These are phyloP conservation scores for Fallopia convolvulus DNA, from an alignment of 148 eudicot genomes.

Conservation along the genomic window DNA sequence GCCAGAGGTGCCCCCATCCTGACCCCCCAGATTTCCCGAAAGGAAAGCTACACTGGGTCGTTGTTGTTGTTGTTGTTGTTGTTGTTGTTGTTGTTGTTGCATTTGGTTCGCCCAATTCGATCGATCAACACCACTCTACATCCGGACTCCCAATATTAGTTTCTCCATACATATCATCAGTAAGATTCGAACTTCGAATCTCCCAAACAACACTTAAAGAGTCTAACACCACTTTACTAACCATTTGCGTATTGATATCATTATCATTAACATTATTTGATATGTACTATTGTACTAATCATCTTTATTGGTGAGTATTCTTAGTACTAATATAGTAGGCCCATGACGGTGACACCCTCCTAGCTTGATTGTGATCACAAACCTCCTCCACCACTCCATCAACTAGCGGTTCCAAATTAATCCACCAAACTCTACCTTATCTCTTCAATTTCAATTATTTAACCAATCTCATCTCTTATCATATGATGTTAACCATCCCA, in stretches of 20 bases:
- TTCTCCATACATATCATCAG: no score
- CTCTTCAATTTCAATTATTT: not conserved
- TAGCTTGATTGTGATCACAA: not conserved
- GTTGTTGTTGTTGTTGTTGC: no score
- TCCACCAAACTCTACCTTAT: not conserved
- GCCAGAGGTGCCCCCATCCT: no score
- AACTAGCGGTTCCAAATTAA: not conserved
- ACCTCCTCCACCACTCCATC: not conserved
- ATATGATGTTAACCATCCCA: not conserved
- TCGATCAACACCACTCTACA: no score
- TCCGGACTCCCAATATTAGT: no score
- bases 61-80: no score
- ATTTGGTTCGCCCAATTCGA: no score
- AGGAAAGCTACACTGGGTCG: no score
- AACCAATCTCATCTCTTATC: not conserved
- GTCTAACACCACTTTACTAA: no score
- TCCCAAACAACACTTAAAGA: no score
- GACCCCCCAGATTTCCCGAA: no score
- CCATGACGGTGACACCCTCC: conserved; percentile 2
- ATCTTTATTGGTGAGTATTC: not conserved
- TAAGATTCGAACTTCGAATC: no score
- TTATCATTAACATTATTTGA: not conserved
- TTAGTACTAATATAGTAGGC: not conserved
- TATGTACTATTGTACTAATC: not conserved
- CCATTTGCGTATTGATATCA: not conserved